Conservation (phyloP, 164 flowering plant genomes). For the Vitis labrusca region DNA sequence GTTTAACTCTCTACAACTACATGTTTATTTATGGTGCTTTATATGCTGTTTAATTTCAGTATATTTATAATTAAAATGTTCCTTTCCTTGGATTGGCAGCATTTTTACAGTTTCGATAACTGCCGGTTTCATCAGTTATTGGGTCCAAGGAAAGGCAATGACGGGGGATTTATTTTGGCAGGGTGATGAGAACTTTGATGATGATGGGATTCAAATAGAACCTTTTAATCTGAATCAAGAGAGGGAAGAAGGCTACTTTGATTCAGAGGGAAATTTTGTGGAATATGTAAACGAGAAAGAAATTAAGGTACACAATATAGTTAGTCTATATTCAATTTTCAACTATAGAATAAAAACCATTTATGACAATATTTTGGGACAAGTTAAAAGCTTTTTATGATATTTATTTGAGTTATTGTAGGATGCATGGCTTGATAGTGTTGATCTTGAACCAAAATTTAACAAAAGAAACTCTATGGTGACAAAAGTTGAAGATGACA, state of each 20-base stretch:
- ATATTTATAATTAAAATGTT: neutral
- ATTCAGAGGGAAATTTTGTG: conserved; percentile 78
- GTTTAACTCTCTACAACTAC: too few relatives aligned
- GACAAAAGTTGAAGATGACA: conserved; percentile 36
- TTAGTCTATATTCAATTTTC: conserved; percentile 2
- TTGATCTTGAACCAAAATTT: conserved; percentile 53
- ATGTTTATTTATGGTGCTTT: too few relatives aligned
- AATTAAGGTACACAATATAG: conserved; percentile 51
- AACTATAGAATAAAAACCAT: neutral
- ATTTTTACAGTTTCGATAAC: conserved; percentile 16
- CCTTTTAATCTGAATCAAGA: conserved; percentile 88
- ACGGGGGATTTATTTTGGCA: conserved; percentile 40
- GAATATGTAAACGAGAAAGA: conserved; percentile 69
- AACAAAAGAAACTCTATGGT: conserved; percentile 21
- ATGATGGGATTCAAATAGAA: conserved; percentile 76
- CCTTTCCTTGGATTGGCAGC: conserved; percentile 3
- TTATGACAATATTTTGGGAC: conserved; percentile 1
- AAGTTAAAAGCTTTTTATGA: neutral
- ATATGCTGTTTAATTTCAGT: neutral
- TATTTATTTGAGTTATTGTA: conserved; percentile 24
- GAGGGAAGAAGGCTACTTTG: conserved; percentile 95
- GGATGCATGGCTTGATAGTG: conserved; percentile 98
- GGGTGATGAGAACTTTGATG: conserved; percentile 63
- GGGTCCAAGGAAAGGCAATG: conserved; percentile 18
- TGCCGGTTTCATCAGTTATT: conserved; percentile 20